Evolutionary conservation across 305 asterid species (phyloP).

Genomic region (Fraxinus greggii): DNA sequence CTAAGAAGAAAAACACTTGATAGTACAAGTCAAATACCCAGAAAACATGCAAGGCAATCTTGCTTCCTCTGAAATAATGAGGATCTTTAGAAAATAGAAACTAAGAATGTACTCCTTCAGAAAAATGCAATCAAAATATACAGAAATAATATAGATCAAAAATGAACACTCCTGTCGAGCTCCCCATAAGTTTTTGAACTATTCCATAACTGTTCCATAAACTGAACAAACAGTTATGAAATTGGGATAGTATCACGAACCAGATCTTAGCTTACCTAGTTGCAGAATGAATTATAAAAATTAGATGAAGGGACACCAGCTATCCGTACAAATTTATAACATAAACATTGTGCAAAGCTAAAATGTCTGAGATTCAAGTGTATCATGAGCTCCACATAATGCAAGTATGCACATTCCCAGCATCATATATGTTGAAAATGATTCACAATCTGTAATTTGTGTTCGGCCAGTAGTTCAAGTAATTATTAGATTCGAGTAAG

Average conservation of each 20-base stretch:
- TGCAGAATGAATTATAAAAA: neutral
- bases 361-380: too few relatives aligned
- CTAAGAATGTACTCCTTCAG: neutral
- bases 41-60: neutral
- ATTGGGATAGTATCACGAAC: neutral
- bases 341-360: neutral
- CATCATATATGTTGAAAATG: neutral
- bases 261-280: neutral
- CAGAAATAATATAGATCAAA: neutral
- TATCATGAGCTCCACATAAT: neutral
- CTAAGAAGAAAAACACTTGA: neutral
- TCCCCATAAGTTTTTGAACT: neutral
- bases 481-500: neutral
- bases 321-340: neutral
- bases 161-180: neutral
- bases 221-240: neutral
- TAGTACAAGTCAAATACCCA: neutral
- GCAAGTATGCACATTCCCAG: neutral
- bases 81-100: neutral
- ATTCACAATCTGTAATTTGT: neutral
- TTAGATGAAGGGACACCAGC: neutral
- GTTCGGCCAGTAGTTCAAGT: neutral
- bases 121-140: neutral
- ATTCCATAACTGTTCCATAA: neutral
- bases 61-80: neutral